phyloP scores from a whole-genome alignment of 2,329 filamentous ascomycete genomes.

The Arthroderma sp. region DNA sequence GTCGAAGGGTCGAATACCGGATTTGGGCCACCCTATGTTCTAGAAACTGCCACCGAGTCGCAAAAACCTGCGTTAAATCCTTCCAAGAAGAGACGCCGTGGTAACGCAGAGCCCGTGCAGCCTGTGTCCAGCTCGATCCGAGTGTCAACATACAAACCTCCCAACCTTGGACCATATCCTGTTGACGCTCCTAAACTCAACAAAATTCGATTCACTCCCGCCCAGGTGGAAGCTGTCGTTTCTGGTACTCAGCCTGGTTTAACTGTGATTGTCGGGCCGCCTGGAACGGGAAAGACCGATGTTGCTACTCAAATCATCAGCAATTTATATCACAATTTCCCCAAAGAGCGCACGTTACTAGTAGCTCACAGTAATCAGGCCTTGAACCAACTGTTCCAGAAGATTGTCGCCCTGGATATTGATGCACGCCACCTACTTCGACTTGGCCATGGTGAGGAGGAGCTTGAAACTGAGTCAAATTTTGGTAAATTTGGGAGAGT shows the following conservation, averaged over 20 bases:
- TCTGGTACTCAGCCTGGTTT: slow-evolving; percentile 90
- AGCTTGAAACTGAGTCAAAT: slow-evolving; percentile 69
- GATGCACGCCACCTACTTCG: slow-evolving; percentile 87
- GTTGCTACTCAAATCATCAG: slow-evolving; percentile 97
- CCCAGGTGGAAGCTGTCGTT: slow-evolving; percentile 82
- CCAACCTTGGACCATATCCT: slow-evolving; percentile 80
- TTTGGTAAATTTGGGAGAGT: slow-evolving; percentile 93
- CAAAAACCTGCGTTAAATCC: slow-evolving; percentile 43
- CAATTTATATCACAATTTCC: slow-evolving; percentile 98
- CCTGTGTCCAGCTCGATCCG: slow-evolving; percentile 55
- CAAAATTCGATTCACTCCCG: slow-evolving; percentile 72
- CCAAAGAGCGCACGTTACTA: slow-evolving; percentile 76
- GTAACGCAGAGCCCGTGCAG: slow-evolving; percentile 53
- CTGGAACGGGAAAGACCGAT: slow-evolving; percentile 97
- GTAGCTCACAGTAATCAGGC: slow-evolving; percentile 97
- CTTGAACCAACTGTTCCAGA: slow-evolving; percentile 92
- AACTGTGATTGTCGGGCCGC: slow-evolving; percentile 86
- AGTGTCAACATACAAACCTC: slow-evolving; percentile 80
- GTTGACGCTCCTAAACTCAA: slow-evolving; percentile 73
- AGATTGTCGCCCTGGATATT: slow-evolving; percentile 92
- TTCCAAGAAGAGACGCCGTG: slow-evolving; percentile 78
- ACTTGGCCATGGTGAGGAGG: slow-evolving; percentile 89
- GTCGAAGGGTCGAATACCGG: slow-evolving; percentile 56
- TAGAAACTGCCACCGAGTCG: slow-evolving; percentile 51
- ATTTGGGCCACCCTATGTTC: slow-evolving; percentile 76